phyloP scores from a whole-genome alignment of 1,284 basidiomycete genomes.

The Takashimella tepidaria region DNA sequence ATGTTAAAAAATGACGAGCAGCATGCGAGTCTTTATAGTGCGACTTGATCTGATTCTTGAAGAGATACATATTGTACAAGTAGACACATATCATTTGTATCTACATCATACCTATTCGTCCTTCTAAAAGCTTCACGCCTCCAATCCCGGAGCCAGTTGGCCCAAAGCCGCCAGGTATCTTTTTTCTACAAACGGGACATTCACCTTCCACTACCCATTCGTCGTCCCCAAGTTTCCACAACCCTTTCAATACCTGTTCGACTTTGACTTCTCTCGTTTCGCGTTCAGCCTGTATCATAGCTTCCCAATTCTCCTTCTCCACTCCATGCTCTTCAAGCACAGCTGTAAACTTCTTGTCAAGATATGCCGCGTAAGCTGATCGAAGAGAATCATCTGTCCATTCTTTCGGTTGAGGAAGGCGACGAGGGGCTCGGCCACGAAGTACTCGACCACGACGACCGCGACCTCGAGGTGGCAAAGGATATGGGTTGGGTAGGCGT shows the following conservation, averaged over 20 bases:
- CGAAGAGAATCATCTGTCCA: slow-evolving; percentile 27
- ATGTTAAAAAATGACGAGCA: too few relatives aligned
- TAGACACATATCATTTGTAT: too few relatives aligned
- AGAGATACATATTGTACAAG: too few relatives aligned
- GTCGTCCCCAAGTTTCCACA: slow-evolving; percentile 30
- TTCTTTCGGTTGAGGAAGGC: slow-evolving; percentile 16
- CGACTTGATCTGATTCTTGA: too few relatives aligned
- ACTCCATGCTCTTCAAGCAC: slow-evolving; percentile 2
- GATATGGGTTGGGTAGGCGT: slow-evolving; percentile 32
- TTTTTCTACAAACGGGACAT: slow-evolving; percentile 40
- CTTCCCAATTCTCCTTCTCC: slow-evolving; percentile 13
- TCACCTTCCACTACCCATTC: slow-evolving; percentile 41
- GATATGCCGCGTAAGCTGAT: slow-evolving; percentile 7
- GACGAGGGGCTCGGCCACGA: background rate
- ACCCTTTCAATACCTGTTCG: slow-evolving; percentile 27
- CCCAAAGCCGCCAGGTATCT: slow-evolving; percentile 29
- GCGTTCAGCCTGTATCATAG: slow-evolving; percentile 5
- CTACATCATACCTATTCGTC: too few relatives aligned
- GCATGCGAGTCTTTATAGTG: too few relatives aligned
- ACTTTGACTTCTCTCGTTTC: slow-evolving; percentile 13
- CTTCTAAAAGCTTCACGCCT: slow-evolving; percentile 22
- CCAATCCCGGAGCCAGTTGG: slow-evolving; percentile 22
- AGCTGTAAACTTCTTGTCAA: background rate
- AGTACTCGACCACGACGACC: background rate
- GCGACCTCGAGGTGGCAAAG: slow-evolving; percentile 5